Base-by-base conservation (phyloP, 164 flowering plant species). In the Warburgia ugandensis region DNA sequence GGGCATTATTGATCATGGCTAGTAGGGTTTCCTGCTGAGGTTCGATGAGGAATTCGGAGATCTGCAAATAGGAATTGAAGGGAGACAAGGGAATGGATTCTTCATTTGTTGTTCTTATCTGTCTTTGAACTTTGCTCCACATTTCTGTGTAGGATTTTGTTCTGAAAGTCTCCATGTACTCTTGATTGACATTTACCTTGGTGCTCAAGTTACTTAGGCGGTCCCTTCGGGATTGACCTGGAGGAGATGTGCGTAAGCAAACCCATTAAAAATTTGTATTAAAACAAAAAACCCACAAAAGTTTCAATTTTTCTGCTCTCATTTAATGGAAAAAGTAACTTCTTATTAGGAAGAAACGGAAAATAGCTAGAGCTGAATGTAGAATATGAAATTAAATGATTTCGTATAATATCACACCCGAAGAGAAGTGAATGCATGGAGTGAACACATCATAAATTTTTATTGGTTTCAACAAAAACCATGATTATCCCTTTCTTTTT, bases 71-170 rank as follows among this genome's bases (percentile, higher is more conserved):
- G 16, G 55, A 16, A 0, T 33, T 40, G 2, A 27, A 29, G 19
- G 55, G 62, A 58, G 25, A 59, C 25, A 10, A 35, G 45, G 31
- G 12, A 19, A 17, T 20, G 5, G 14, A 28, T 9, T 29, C 39
- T 36, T 55, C 37, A 9, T 7, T 52, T 37, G 41, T 48, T 52
- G 29, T 45, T 29, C 52, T 31, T 8, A 38, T 20, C 47, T 75
- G 70, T 29, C 48, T 64, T 25, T 90, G 77, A 55, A 73, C 80
- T 59, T 77, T 80, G 54, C 59, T 67, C 64, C 61, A 75, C 19
- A 82, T 77, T 4, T 90, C 92, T 0, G 44, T 48, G 67, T 77
- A 90, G 1, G 97, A 90, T 14, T 78, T 71, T 14, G 95, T 82
- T 59, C 97, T 80, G 27, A 90, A 75, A 11, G 81, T 84, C 69